Percentiles rank a stretch among this genome's conserved stretches.
Conservation (phyloP, 129 eudicot genomes). For the Escallonia herrerae region DNA sequence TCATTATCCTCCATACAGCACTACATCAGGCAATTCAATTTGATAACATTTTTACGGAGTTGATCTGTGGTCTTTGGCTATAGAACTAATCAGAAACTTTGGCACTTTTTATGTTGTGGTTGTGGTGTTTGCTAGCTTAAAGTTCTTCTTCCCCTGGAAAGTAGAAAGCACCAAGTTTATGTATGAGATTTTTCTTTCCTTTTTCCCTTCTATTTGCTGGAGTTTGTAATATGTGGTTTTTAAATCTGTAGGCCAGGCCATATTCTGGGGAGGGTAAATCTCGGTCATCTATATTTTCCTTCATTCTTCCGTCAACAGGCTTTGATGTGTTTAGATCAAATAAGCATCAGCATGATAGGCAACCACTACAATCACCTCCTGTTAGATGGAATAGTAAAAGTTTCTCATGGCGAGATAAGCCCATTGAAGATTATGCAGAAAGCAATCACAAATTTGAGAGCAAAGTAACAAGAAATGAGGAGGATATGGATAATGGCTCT, state of each 20-base stretch:
- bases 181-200: conserved; percentile 7
- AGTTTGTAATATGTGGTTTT: conserved; percentile 22
- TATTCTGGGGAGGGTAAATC: conserved; percentile 42
- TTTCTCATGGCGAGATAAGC: conserved; percentile 31
- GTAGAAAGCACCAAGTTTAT: neutral
- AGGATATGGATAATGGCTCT: conserved; percentile 12
- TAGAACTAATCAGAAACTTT: neutral
- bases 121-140: conserved; percentile 1
- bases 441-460: conserved; percentile 12
- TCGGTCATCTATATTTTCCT: conserved; percentile 47
- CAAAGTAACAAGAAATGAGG: conserved; percentile 14
- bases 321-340: conserved; percentile 26
- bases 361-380: conserved; percentile 44
- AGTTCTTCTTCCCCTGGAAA: neutral
- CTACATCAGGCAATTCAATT: too few species aligned
- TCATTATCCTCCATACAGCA: too few species aligned
- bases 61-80: neutral
- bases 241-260: conserved; percentile 60
- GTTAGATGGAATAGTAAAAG: conserved; percentile 50
- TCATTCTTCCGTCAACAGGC: conserved; percentile 40
- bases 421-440: conserved; percentile 34
- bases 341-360: conserved; percentile 24
- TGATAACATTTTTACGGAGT: neutral
- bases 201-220: neutral
- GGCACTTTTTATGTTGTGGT: neutral